Conservation (phyloP, 768 basidiomycete species). For the Lactarius sanguifluus region DNA sequence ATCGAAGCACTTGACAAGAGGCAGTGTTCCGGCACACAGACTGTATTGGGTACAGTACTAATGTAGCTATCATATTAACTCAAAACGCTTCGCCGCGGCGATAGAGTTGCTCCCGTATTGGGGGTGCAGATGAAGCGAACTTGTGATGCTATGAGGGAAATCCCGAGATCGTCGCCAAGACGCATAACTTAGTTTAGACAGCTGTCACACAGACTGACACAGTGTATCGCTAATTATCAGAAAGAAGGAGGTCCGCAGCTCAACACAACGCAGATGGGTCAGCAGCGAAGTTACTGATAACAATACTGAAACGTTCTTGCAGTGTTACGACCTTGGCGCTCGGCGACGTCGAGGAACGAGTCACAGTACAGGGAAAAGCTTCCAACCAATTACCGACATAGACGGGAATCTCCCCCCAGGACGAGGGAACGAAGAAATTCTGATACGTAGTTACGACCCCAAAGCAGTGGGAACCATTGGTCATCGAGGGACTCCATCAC, state of each 20-base stretch:
- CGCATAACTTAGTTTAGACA: background rate
- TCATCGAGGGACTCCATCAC: background rate
- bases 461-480: background rate
- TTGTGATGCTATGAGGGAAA: background rate
- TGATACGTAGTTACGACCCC: background rate
- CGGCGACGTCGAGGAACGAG: background rate
- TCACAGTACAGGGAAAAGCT: background rate
- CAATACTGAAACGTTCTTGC: background rate
- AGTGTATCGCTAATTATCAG: background rate
- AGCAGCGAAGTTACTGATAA: background rate
- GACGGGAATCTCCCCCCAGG: background rate
- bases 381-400: background rate
- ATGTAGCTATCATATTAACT: background rate
- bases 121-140: background rate
- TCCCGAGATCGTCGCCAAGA: background rate
- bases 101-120: background rate
- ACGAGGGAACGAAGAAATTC: background rate
- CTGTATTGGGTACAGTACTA: background rate
- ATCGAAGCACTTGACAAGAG: background rate
- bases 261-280: background rate
- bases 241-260: background rate
- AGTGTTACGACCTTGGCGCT: background rate
- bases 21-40: background rate
- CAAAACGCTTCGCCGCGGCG: background rate
- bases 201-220: background rate